Evolutionary conservation across 2,329 filamentous ascomycete species (phyloP).

Genomic region (Calonectria fujianensis): DNA sequence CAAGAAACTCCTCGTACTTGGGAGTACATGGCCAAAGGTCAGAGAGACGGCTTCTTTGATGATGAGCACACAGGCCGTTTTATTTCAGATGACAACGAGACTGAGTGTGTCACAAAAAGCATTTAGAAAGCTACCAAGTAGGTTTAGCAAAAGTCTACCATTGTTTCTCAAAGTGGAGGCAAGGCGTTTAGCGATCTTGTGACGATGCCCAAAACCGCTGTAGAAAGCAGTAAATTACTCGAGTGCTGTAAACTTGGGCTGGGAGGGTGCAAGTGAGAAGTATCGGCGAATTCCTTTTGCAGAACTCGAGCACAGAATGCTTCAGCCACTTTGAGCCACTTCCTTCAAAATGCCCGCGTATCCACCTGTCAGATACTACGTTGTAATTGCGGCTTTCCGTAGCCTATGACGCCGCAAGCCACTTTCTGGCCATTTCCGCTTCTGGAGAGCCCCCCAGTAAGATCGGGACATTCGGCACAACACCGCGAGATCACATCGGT

Average conservation of each 20-base stretch:
- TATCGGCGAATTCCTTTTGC: neutral
- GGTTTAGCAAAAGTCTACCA: neutral
- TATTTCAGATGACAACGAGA: neutral
- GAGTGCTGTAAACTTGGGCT: neutral
- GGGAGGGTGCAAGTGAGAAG: neutral
- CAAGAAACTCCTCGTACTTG: neutral
- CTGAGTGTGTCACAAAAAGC: neutral
- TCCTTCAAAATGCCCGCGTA: neutral
- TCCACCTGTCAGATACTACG: slow-evolving; percentile 20
- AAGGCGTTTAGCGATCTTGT: neutral
- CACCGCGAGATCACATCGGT: too few species aligned
- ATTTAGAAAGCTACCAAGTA: neutral
- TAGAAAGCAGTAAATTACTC: neutral
- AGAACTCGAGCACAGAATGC: neutral
- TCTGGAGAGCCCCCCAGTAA: neutral
- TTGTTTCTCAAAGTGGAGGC: neutral
- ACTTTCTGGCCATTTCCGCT: neutral
- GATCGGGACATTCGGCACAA: neutral
- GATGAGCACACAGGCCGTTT: neutral
- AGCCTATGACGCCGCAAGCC: slow-evolving; percentile 12
- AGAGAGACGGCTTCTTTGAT: neutral
- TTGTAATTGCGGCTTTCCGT: neutral
- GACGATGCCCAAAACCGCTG: neutral
- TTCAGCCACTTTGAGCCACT: neutral
- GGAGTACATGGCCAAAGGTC: neutral